Conservation (phyloP, 2,329 filamentous ascomycete genomes). For the Thelonectria olida region DNA sequence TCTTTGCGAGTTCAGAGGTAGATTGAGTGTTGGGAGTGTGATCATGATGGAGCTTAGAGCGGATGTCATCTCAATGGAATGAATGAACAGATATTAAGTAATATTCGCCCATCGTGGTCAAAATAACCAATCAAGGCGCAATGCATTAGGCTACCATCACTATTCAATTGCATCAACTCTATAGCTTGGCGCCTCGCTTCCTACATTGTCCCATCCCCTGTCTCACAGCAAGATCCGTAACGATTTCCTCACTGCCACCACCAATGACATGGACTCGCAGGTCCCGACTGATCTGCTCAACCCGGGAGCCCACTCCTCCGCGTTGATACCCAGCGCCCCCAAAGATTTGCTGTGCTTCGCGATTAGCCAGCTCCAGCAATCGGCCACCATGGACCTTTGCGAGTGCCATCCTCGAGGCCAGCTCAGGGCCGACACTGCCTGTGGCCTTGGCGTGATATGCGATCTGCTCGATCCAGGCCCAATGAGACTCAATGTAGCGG, state of each 20-base stretch:
- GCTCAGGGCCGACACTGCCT: neutral
- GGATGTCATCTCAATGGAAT: too few species aligned
- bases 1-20: too few species aligned
- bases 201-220: slow-evolving; percentile 49
- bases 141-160: too few species aligned
- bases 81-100: too few species aligned
- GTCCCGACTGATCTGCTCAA: slow-evolving; percentile 63
- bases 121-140: too few species aligned
- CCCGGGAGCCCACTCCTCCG: slow-evolving; percentile 54
- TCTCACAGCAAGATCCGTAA: slow-evolving; percentile 58
- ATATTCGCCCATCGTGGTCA: too few species aligned
- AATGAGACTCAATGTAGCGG: slow-evolving; percentile 67
- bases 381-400: slow-evolving; percentile 47
- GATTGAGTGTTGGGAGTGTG: too few species aligned
- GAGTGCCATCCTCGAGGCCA: neutral
- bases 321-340: slow-evolving; percentile 62
- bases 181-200: neutral
- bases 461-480: slow-evolving; percentile 70
- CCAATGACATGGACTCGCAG: slow-evolving; percentile 58
- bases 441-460: slow-evolving; percentile 54
- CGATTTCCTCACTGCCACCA: slow-evolving; percentile 64
- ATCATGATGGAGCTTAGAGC: too few species aligned
- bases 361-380: slow-evolving; percentile 58
- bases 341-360: slow-evolving; percentile 63
- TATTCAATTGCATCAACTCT: neutral